These are phyloP conservation scores for Mycocentrospora acerina DNA, from an alignment of 2,329 filamentous ascomycete species.

Conservation along the genomic window DNA sequence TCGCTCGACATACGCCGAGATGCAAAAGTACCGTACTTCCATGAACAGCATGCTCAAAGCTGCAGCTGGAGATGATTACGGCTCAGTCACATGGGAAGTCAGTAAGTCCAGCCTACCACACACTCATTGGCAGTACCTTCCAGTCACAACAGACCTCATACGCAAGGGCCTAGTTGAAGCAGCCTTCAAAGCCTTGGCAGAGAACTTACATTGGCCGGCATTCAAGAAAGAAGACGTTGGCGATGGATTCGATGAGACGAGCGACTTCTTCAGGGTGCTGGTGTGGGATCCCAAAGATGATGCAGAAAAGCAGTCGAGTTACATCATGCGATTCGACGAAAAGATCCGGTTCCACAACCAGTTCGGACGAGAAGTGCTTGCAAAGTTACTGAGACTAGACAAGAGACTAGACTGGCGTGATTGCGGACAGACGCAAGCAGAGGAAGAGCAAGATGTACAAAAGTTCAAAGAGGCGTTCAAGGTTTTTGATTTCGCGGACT, in stretches of 20 bases:
- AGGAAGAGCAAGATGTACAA: conserved; percentile 77
- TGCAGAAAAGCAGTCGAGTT: conserved; percentile 62
- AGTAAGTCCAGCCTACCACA: conserved; percentile 80
- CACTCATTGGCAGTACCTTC: conserved; percentile 90
- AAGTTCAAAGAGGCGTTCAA: conserved; percentile 81
- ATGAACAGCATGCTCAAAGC: conserved; percentile 75
- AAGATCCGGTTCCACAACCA: conserved; percentile 84
- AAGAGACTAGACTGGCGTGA: conserved; percentile 81
- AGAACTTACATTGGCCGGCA: conserved; percentile 65
- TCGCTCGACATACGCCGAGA: conserved; percentile 69
- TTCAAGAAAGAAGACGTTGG: conserved; percentile 49
- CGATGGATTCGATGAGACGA: conserved; percentile 46
- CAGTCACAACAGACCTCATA: conserved; percentile 69
- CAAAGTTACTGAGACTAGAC: conserved; percentile 81
- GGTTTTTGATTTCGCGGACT: conserved; percentile 76
- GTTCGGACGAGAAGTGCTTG: conserved; percentile 83
- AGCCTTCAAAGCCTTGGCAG: conserved; percentile 83
- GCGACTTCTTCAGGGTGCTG: conserved; percentile 78
- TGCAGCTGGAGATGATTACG: conserved; percentile 60
- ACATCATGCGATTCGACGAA: conserved; percentile 72
- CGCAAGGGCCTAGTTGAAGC: conserved; percentile 76
- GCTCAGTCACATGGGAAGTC: conserved; percentile 90
- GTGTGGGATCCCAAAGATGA: conserved; percentile 65
- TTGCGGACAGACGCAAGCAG: conserved; percentile 72
- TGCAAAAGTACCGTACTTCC: conserved; percentile 75